phyloP scores from a whole-genome alignment of 2,329 filamentous ascomycete genomes.

The Aspergillus terreus region DNA sequence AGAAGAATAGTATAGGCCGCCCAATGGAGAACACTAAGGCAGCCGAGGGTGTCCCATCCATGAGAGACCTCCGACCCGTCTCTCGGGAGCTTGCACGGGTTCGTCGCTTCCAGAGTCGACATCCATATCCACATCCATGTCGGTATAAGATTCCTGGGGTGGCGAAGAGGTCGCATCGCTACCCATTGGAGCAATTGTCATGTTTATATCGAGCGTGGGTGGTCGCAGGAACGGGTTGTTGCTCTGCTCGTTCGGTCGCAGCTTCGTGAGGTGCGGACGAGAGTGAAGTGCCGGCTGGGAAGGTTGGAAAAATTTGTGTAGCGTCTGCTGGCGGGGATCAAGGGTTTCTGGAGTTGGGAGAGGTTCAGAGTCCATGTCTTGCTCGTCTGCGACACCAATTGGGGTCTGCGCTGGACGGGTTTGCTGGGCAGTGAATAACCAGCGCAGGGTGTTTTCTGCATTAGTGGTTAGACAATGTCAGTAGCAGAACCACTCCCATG shows the following conservation, averaged over 20 bases:
- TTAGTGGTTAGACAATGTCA: not conserved
- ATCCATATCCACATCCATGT: constrained; percentile 31
- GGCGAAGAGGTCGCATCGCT: constrained; percentile 20
- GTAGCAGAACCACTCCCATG: not conserved
- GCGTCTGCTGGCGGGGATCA: constrained; percentile 39
- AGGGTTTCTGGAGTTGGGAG: constrained; percentile 23
- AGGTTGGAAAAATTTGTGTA: constrained; percentile 39
- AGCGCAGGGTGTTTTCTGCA: constrained; percentile 41
- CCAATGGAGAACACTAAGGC: no score
- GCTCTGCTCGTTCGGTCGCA: constrained; percentile 14
- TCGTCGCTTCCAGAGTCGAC: constrained; percentile 27
- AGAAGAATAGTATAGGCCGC: no score
- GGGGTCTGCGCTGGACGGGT: constrained; percentile 11
- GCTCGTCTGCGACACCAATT: constrained; percentile 9
- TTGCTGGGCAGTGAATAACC: constrained; percentile 40
- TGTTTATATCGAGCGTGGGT: constrained; percentile 15
- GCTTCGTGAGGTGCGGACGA: constrained; percentile 12
- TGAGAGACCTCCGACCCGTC: constrained; percentile 25
- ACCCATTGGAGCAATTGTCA: constrained; percentile 13
- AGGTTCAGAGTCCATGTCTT: constrained; percentile 25
- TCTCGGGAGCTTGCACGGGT: constrained; percentile 16
- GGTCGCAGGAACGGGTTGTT: constrained; percentile 17
- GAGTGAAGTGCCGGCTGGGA: constrained; percentile 15
- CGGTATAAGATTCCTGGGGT: constrained; percentile 16
- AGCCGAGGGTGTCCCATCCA: constrained; percentile 25